Evolutionary conservation across 331 rosid species (phyloP).

Genomic region (Rhamnella rubrinervis): DNA sequence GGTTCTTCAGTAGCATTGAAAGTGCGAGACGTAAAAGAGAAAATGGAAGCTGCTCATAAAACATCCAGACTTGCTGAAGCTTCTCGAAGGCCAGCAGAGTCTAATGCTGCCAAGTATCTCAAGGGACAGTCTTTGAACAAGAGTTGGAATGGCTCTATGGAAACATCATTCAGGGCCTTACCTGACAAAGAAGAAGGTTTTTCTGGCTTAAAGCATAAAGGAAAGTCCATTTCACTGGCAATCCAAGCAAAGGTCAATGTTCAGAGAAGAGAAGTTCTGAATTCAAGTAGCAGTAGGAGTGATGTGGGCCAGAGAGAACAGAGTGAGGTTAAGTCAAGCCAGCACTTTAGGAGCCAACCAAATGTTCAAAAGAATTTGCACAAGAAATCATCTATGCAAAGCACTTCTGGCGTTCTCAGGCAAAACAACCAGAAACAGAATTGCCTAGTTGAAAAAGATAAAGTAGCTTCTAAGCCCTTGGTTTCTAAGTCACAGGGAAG

Average conservation of each 20-base stretch:
- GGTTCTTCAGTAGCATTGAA: conserved; percentile 51
- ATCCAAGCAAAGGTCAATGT: conserved; percentile 98
- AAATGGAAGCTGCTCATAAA: conserved; percentile 52
- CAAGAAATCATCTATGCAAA: conserved; percentile 45
- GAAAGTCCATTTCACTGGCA: conserved; percentile 90
- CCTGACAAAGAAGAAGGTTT: conserved; percentile 50
- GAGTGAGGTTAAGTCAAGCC: conserved; percentile 53
- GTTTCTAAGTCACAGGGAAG: conserved; percentile 49
- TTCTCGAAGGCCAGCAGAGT: conserved; percentile 60
- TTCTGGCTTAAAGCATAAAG: conserved; percentile 43
- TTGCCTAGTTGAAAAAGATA: conserved; percentile 50
- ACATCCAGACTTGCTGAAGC: conserved; percentile 47
- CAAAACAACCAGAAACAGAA: conserved; percentile 93
- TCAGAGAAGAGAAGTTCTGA: conserved; percentile 82
- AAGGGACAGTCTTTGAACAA: conserved; percentile 81
- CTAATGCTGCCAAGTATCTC: conserved; percentile 70
- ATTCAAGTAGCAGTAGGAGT: conserved; percentile 46
- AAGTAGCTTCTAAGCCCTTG: conserved; percentile 57
- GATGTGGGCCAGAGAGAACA: conserved; percentile 55
- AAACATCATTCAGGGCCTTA: conserved; percentile 43
- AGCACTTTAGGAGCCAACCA: conserved; percentile 39
- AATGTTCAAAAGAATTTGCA: conserved; percentile 52
- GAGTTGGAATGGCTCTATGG: conserved; percentile 88
- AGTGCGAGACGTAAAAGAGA: conserved; percentile 55
- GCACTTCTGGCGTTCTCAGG: conserved; percentile 52